Evolutionary conservation across 2,329 filamentous ascomycete genomes (phyloP), one percentile per base, ranked within the genome.

Genomic region (Teratosphaeria destructans): DNA sequence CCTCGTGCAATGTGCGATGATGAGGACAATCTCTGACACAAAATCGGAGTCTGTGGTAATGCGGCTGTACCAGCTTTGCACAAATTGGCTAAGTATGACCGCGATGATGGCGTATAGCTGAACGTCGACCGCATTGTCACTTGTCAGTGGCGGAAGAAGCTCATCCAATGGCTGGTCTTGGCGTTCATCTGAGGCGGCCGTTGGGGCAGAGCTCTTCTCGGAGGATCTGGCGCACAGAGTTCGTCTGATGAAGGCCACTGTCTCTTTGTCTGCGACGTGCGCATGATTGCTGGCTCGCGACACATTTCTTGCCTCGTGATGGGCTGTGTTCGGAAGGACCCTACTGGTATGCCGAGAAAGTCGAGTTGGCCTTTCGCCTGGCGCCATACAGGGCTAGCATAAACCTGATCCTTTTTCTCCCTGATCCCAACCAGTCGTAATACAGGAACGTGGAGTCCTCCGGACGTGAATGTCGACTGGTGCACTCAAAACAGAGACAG

Each of bases 81-180:
- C 88, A 72, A 91, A 96, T 64, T 96, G 91, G 69, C 89, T 86
- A 67, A 96, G 80, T 62, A 97, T 85, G 61, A 97, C 88, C 57
- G 94, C 89, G 62, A 99, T 85, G 61, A 97, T 83, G 32, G 90
- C 93, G 72, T 97, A 99, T 4, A 99, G 82, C 75, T 99, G 89
- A 59, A 95, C 78, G 73, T 99, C 94, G 61, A 97, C 85, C 67
- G 95, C 90, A 73, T 96, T 95, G 57, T 90, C 91, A 77, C 91
- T 96, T 55, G 93, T 97, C 69, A 99, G 80, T 47, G 92, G 91
- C 61, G 93, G 94, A 54, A 99, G 79, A 52, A 96, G 78, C 66
- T 92, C 88, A 61, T 95, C 85, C 66, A 95, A 86, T 55, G 89
- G 83, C 68, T 79, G 79, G 53, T 57, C 53, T 35, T 49, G 26